Base-by-base conservation (phyloP, 2,329 filamentous ascomycete genomes). In the Coniella lustricola region DNA sequence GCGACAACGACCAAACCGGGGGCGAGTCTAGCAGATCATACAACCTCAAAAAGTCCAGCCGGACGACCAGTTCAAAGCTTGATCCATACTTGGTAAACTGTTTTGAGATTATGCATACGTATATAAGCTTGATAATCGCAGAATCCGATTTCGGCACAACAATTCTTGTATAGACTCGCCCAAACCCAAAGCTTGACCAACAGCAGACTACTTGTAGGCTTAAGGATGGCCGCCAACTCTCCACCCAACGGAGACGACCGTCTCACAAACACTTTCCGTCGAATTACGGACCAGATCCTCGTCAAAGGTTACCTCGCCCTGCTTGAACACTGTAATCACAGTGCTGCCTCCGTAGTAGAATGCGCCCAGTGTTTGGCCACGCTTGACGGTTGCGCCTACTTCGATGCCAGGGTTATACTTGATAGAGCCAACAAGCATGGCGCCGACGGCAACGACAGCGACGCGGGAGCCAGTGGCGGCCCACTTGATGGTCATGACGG, bases 311-410 rank as follows among this genome's bases (percentile, higher is more conserved):
- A 68, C 57, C 48, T 68, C 66, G 12, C 58, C 61, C 37, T 57
- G 57, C 2, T 64, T 64, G 48, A 63, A 67, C 10, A 70, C 37
- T 36, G 66, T 61, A 36, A 70, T 67, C 7, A 71, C 66, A 3
- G 68, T 70, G 47, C 64, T 68, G 25, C 68, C 68, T 21, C 68
- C 68, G 43, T 70, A 71, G 12, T 63, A 59, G 46, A 71, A 71
- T 5, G 60, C 59, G 3, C 68, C 68, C 18, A 70, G 50, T 54
- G 67, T 68, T 50, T 70, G 63, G 1, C 67, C 68, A 44, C 67
- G 54, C 42, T 57, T 50, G 18, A 70, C 59, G 4, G 60, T 52
- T 7, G 55, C 55, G 2, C 65, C 67, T 7, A 55, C 42, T 22
- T 58, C 56, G n/a, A 67, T 56, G 21, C 62, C 67, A 13, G 54